Evolutionary conservation across 208 protist genomes (phyloP), one percentile per base, ranked within the genome.

Genomic region (Crithidia fasciculata): DNA sequence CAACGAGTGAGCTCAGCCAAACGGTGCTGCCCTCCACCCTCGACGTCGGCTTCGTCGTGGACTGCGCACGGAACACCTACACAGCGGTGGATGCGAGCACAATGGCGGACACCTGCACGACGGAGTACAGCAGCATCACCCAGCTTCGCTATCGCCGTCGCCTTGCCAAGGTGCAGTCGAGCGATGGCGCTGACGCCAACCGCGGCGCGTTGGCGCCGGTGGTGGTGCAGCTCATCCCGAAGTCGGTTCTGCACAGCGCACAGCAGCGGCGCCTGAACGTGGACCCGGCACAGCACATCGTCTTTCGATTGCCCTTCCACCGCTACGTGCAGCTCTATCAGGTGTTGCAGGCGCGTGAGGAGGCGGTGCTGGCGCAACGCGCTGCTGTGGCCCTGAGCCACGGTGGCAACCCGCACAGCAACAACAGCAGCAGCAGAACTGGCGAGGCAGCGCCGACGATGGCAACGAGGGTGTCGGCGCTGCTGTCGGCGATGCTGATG

Each of bases 221-320:
- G 81, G 83, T 95, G 18, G 52, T 97, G 7, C 92, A 95, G 71
- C 76, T 97, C 13, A 95, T 97, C 64, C 83, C 90, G 2, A 94
- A 92, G 78, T 88, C 76, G 41, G 68, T 93, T 28, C 81, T 97
- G 16, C 85, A 97, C 78, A 88, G 87, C 54, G 66, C 82, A 5
- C 76, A 90, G 52, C 86, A 95, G 74, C 92, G 92, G 10, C 86
- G 88, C 16, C 53, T 86, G 13, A 93, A 80, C 68, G 69, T 71
- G 16, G 90, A 96, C 75, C 76, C 82, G 2, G 62, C 72, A 3
- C 89, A 94, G 60, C 92, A 97, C 76, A 3, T 80, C 13, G 53
- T 94, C 19, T 95, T 94, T 61, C 85, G 84, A 10, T 72, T 94
- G 6, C 77, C 85, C 19, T 88, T 89, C 55, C 82, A 85, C 39